Conservation (phyloP, 129 eudicot species). For the Tanacetum coccineum region DNA sequence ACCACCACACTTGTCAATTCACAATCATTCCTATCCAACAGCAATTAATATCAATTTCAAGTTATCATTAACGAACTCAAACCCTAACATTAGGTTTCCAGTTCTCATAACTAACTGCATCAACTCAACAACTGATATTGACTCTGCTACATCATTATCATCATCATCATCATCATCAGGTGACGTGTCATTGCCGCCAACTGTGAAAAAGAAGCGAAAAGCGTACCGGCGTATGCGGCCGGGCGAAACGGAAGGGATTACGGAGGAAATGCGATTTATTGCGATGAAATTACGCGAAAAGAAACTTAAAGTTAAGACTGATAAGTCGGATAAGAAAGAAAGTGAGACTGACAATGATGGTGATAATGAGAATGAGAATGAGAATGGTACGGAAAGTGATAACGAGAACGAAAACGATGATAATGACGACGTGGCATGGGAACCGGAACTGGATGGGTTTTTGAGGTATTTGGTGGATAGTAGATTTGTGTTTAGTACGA, state of each 20-base stretch:
- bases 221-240: conserved; percentile 68
- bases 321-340: neutral
- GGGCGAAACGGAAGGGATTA: conserved; percentile 72
- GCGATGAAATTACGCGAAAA: conserved; percentile 77
- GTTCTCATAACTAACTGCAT: conserved; percentile 5
- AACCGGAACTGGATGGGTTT: conserved; percentile 73
- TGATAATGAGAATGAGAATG: neutral
- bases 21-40: conserved; percentile 7
- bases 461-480: conserved; percentile 76
- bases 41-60: neutral
- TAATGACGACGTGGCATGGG: conserved; percentile 38
- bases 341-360: conserved; percentile 16
- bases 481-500: conserved; percentile 51
- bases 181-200: conserved; percentile 31
- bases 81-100: conserved; percentile 23
- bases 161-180: conserved; percentile 10
- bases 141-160: neutral
- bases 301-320: conserved; percentile 20
- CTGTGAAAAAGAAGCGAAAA: conserved; percentile 39
- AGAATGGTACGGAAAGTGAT: neutral
- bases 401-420: neutral
- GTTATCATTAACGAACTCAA: conserved; percentile 9
- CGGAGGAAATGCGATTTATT: conserved; percentile 93
- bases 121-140: conserved; percentile 19
- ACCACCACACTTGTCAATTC: conserved; percentile 16